Evolutionary conservation across 108 stramenopile genomes (phyloP).

Genomic region (Epithemia pelagica): DNA sequence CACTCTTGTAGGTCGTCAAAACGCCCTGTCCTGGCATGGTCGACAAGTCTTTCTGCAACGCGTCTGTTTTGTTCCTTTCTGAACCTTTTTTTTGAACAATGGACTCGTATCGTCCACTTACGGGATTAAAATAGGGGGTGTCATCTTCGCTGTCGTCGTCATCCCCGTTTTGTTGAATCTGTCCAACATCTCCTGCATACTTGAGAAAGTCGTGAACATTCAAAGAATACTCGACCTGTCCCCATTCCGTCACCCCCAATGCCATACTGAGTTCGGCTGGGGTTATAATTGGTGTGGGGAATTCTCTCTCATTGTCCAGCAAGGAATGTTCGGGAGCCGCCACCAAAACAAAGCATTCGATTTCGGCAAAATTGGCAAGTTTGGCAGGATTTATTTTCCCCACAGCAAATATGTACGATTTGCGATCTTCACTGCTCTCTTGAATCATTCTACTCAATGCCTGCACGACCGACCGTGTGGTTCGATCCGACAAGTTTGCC

Average conservation of each 20-base stretch:
- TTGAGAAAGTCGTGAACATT: conserved; percentile 68
- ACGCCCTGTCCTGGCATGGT: conserved; percentile 64
- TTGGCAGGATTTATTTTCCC: conserved; percentile 92
- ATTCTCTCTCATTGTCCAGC: conserved; percentile 62
- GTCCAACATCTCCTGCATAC: conserved; percentile 3
- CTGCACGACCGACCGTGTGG: conserved; percentile 63
- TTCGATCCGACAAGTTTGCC: conserved; percentile 69
- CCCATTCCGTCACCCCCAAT: conserved; percentile 78
- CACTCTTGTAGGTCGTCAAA: conserved; percentile 65
- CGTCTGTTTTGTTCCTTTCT: not conserved
- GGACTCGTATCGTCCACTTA: conserved; percentile 66
- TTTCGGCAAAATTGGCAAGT: conserved; percentile 92
- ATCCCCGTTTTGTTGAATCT: conserved; percentile 12
- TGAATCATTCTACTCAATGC: conserved; percentile 45
- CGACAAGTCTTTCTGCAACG: conserved; percentile 13
- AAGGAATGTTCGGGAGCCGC: conserved; percentile 84
- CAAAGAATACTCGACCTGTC: conserved; percentile 57
- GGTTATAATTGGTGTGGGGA: conserved; percentile 81
- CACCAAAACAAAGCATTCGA: conserved; percentile 90
- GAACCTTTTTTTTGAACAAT: conserved; percentile 14
- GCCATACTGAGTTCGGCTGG: conserved; percentile 91
- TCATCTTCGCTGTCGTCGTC: conserved; percentile 34
- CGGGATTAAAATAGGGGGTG: conserved; percentile 79
- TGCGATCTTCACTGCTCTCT: conserved; percentile 28
- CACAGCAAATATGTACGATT: conserved; percentile 87